Conservation (phyloP, 2,329 filamentous ascomycete species). For the Parasarocladium wereldwijsianum region DNA sequence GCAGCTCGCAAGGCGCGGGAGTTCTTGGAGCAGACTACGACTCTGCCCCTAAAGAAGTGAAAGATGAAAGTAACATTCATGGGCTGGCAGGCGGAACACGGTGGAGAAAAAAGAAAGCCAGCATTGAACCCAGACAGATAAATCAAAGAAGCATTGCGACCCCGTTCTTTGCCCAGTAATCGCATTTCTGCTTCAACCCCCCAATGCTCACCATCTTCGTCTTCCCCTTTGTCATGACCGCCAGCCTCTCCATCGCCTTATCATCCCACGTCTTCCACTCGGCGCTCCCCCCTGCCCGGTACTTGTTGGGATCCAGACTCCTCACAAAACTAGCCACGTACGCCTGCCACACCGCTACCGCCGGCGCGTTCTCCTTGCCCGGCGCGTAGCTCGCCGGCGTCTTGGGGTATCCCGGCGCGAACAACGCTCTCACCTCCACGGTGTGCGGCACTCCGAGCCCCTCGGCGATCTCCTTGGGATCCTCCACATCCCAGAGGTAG, state of each 20-base stretch:
- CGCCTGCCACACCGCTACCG: conserved; percentile 46
- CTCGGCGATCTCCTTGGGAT: conserved; percentile 31
- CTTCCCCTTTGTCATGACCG: conserved; percentile 23
- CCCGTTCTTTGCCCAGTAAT: conserved; percentile 11
- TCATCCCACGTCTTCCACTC: conserved; percentile 25
- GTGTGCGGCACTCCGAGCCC: conserved; percentile 55
- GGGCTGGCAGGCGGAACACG: too few relatives aligned
- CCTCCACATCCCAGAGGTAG: conserved; percentile 58
- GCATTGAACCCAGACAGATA: too few relatives aligned
- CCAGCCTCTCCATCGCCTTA: conserved; percentile 16
- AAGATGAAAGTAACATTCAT: too few relatives aligned
- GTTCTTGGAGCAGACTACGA: too few relatives aligned
- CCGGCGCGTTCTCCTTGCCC: conserved; percentile 35
- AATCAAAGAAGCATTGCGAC: conserved; percentile 10
- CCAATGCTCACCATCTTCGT: conserved; percentile 23
- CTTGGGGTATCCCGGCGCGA: conserved; percentile 43
- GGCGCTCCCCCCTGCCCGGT: conserved; percentile 17
- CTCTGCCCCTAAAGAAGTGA: too few relatives aligned
- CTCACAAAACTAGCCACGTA: conserved; percentile 67
- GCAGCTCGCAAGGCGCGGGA: too few relatives aligned
- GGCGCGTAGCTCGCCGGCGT: conserved; percentile 40
- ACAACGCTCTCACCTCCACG: conserved; percentile 52
- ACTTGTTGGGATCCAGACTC: conserved; percentile 46
- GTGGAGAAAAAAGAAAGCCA: too few relatives aligned
- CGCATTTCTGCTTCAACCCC: conserved; percentile 13